A percentile compares a stretch with the other conserved stretches of the same genome.
These are phyloP conservation scores for Xylaria digitata DNA, from an alignment of 2,329 filamentous ascomycete species.

Conservation along the genomic window DNA sequence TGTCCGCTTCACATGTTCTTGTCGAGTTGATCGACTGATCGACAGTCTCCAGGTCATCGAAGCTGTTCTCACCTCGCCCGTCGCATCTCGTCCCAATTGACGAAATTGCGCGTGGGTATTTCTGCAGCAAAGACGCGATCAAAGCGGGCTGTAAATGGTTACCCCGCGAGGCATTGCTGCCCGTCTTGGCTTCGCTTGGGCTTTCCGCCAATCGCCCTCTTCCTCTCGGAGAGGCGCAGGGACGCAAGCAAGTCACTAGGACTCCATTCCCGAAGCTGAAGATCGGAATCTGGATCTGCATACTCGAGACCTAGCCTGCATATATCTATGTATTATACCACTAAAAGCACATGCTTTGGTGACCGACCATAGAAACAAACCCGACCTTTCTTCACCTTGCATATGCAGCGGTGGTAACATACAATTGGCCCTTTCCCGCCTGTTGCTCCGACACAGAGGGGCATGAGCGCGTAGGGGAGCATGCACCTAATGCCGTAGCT, in stretches of 20 bases:
- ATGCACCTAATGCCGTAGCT: conserved; percentile 32
- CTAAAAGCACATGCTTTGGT: conserved; percentile 14
- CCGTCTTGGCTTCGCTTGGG: conserved; percentile 21
- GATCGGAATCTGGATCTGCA: conserved; percentile 26
- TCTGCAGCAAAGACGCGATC: conserved; percentile 4
- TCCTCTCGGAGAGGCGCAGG: conserved; percentile 23
- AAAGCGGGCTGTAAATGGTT: conserved; percentile 7
- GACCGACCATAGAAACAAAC: conserved; percentile 10
- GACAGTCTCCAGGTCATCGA: conserved; percentile 1
- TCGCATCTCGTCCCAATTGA: conserved; percentile 4
- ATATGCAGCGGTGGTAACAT: conserved; percentile 21
- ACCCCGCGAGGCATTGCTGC: conserved; percentile 24
- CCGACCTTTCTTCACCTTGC: conserved; percentile 19
- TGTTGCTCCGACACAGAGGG: conserved; percentile 19
- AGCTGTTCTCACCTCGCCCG: conserved; percentile 16
- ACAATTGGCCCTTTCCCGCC: conserved; percentile 14
- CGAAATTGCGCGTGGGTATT: conserved; percentile 4
- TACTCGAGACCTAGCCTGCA: conserved; percentile 10
- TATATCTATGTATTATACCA: conserved; percentile 12
- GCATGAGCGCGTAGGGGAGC: conserved; percentile 27
- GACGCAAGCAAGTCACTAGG: conserved; percentile 17
- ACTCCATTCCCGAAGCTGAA: conserved; percentile 20
- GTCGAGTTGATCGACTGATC: conserved; percentile 22
- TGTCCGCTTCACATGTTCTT: conserved; percentile 21
- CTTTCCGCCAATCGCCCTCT: conserved; percentile 20